Evolutionary conservation across 2,329 filamentous ascomycete genomes (phyloP), one percentile per base, ranked within the genome.

Genomic region (Aureobasidium sp.): DNA sequence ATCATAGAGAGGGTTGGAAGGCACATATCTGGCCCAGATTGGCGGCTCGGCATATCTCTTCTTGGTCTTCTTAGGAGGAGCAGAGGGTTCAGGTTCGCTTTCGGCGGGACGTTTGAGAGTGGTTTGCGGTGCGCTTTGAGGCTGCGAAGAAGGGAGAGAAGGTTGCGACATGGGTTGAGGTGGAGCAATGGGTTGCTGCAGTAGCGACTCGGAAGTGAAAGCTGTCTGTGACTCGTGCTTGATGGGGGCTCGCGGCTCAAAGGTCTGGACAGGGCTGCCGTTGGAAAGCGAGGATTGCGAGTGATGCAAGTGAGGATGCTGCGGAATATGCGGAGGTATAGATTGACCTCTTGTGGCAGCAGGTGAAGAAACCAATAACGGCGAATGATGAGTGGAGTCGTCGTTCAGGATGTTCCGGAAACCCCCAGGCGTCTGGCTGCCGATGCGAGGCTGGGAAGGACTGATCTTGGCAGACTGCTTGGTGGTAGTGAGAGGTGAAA

Each of bases 1-100:
- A 9, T 64, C 29, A 34, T 62, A 57, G 15, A 20, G 55, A 39
- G 72, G 72, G 62, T 74, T 74, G 29, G 60, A 60, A 15, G 57
- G 65, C 29, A 65, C 61, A 9, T 72, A 67, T n/a, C 68, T 64
- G 7, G 72, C 72, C 72, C 72, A 74, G 12, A 69, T 63, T 1
- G 72, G 72, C 41, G 70, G 67, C 42, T 70, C 64, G 11, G 61
- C 66, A 58, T 72, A 71, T 59, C 70, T 70, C 55, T 64, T 66
- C 57, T 64, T 68, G 34, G 65, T 67, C 41, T 67, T 69, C 63
- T 74, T 74, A 8, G 63, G 55, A 27, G 70, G 69, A 20, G 64
- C 67, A 39, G 67, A 67, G 12, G 63, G 64, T 5, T 64, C 62
- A 11, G 64, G 52, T 4, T 67, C 63, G 11, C 64, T 63, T 22